Evolutionary conservation across 345 rosid genomes (phyloP).

Genomic region (Corchorus capsularis): DNA sequence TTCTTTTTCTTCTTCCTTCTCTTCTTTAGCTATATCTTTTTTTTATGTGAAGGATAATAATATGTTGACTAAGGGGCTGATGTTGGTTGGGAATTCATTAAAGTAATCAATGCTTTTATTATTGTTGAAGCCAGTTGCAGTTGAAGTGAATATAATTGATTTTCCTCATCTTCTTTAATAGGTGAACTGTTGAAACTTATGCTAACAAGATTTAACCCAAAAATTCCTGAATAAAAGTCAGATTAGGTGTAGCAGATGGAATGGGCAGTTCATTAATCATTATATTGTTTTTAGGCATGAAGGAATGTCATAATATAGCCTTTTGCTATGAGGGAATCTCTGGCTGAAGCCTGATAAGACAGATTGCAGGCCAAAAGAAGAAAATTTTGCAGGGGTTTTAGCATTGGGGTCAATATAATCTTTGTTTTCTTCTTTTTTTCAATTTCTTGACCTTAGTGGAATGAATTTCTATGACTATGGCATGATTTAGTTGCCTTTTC

Average conservation of each 20-base stretch:
- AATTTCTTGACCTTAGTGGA: not conserved
- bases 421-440: not conserved
- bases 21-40: constrained; percentile 16
- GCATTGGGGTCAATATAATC: not conserved
- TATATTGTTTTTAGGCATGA: not conserved
- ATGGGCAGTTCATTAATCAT: too few species aligned
- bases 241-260: constrained; percentile 11
- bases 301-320: not conserved
- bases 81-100: constrained; percentile 46
- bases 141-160: not conserved
- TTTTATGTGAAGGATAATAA: constrained; percentile 28
- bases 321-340: not conserved
- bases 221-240: not conserved
- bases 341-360: not conserved
- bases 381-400: not conserved
- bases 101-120: constrained; percentile 45
- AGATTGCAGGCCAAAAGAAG: not conserved
- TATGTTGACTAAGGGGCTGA: constrained; percentile 39
- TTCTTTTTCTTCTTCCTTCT: constrained; percentile 11
- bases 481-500: not conserved
- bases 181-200: not conserved
- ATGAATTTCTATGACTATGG: not conserved
- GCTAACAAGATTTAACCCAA: not conserved
- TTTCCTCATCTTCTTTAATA: not conserved
- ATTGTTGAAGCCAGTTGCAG: constrained; percentile 24